Base-by-base conservation (phyloP, 805 yeast species). In the Ogataea pini region DNA sequence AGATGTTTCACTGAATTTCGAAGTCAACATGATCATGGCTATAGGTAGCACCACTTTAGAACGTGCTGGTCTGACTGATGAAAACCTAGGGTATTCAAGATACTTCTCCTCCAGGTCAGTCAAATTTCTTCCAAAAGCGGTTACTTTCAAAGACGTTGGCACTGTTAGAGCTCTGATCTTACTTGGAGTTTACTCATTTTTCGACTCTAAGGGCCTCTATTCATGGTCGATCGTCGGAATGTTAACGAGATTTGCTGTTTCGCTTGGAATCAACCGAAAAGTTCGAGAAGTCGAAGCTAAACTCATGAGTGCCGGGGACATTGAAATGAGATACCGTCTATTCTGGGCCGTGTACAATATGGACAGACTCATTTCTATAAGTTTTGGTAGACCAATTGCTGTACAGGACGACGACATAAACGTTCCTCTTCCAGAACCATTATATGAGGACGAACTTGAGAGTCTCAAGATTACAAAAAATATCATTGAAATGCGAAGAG, bases 221-320 rank as follows among this genome's bases (percentile, higher is more conserved):
- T 70, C 82, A 1, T 78, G 83, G 84, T 74, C 77, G 32, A 67
- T 78, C 18, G 72, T 75, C 46, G 81, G 83, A 1, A 57, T 76
- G 18, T 63, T 77, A 25, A 65, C 75, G 52, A 60, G 83, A 54
- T 50, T 76, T 41, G 68, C 73, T 0, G 59, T 77, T 13, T 72
- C 75, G 10, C 51, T 78, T 22, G 80, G 82, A 1, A 59, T 79
- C 25, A 75, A 79, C 55, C 71, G 77, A 44, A 68, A 63, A 22
- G 46, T 71, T 1, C 46, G 63, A 27, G 54, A 51, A 4, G 58
- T 53, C 13, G 69, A 65, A 42, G 57, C 62, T 45, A 64, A 56
- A 46, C 58, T 48, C 17, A 57, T 64, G 60, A 57, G 67, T 18
- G 60, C 58, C 2, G 59, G 56, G 40, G 76, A 75, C 39, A 59